Conservation (phyloP, 2,329 filamentous ascomycete species). For the Alternaria gansuensis region DNA sequence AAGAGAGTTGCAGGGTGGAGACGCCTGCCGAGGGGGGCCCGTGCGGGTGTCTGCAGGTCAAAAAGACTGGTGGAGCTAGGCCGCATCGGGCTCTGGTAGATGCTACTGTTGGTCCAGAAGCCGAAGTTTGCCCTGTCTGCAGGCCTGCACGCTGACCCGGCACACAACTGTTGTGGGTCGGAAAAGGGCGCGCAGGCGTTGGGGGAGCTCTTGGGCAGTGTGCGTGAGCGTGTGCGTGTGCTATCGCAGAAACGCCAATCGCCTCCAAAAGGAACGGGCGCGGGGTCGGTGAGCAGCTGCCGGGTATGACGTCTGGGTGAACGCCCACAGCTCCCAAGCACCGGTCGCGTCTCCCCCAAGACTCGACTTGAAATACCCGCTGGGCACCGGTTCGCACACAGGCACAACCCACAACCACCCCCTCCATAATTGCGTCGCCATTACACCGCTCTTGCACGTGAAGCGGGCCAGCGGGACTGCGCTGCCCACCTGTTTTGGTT, state of each 20-base stretch:
- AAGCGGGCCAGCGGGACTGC: conserved; percentile 47
- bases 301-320: conserved; percentile 21
- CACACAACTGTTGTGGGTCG: conserved; percentile 24
- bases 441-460: conserved; percentile 36
- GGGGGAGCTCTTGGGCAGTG: background rate
- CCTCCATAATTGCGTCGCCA: conserved; percentile 25
- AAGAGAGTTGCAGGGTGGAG: conserved; percentile 34
- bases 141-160: conserved; percentile 31
- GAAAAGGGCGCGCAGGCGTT: conserved; percentile 13
- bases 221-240: background rate
- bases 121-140: conserved; percentile 32
- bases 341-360: background rate
- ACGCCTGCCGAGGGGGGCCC: conserved; percentile 18
- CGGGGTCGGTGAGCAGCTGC: conserved; percentile 16
- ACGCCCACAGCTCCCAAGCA: conserved; percentile 6
- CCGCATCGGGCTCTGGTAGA: conserved; percentile 12
- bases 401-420: conserved; percentile 4
- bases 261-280: conserved; percentile 13
- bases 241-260: conserved; percentile 14
- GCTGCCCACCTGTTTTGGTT: conserved; percentile 34
- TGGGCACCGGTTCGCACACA: conserved; percentile 8
- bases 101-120: conserved; percentile 11
- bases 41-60: conserved; percentile 41
- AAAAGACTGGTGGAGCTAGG: conserved; percentile 32
- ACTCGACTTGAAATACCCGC: conserved; percentile 1